Evolutionary conservation across 1,139 yeast genomes (phyloP).

Genomic region (Hansenula lynferdii): DNA sequence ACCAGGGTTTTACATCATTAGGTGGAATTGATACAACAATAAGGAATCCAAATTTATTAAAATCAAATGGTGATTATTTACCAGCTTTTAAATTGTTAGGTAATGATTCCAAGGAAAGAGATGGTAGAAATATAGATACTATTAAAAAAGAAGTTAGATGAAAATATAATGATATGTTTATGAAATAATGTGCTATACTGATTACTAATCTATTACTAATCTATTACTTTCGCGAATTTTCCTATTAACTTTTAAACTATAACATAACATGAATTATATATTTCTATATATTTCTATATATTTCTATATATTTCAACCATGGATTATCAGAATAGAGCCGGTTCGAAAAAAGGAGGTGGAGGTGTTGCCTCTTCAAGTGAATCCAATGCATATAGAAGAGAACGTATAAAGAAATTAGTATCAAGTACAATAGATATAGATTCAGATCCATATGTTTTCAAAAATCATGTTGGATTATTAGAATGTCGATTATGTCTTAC

Average conservation of each 20-base stretch:
- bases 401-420: conserved; percentile 60
- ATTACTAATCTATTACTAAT: too few relatives aligned
- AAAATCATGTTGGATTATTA: conserved; percentile 66
- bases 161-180: background rate
- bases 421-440: conserved; percentile 61
- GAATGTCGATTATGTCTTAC: conserved; percentile 79
- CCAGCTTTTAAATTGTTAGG: conserved; percentile 68
- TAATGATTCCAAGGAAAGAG: conserved; percentile 49
- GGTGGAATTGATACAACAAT: conserved; percentile 70
- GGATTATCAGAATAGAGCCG: conserved; percentile 57
- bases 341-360: conserved; percentile 57
- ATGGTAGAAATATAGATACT: conserved; percentile 34
- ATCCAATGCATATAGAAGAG: conserved; percentile 59
- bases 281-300: too few relatives aligned
- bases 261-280: too few relatives aligned
- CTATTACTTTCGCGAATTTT: too few relatives aligned
- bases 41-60: conserved; percentile 55
- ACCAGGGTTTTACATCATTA: conserved; percentile 73
- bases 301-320: too few relatives aligned
- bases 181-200: too few relatives aligned
- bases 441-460: conserved; percentile 72
- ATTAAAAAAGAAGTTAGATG: background rate
- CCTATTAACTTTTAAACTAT: too few relatives aligned
- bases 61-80: conserved; percentile 30
- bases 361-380: conserved; percentile 72